Conservation (phyloP, 805 yeast species). For the Isabelozyma heimii region DNA sequence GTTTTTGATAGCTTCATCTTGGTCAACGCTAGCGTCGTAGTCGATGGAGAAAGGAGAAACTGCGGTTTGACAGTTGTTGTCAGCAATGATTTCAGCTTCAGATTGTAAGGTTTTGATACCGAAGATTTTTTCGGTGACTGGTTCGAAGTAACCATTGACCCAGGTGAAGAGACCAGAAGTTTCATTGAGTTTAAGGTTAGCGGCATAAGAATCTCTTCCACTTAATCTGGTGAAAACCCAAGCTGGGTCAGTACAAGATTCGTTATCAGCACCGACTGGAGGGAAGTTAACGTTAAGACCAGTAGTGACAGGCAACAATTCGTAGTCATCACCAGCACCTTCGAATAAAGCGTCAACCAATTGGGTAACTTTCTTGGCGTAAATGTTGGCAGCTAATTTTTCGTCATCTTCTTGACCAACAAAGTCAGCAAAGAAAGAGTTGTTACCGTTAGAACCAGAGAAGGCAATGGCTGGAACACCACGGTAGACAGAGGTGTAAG, state of each 20-base stretch:
- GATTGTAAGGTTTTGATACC: slow-evolving; percentile 47
- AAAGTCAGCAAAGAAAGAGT: slow-evolving; percentile 46
- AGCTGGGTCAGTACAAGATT: slow-evolving; percentile 42
- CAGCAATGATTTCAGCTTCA: slow-evolving; percentile 31
- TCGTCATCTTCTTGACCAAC: slow-evolving; percentile 36
- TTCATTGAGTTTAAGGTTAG: slow-evolving; percentile 36
- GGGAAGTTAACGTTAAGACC: slow-evolving; percentile 53
- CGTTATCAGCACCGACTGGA: slow-evolving; percentile 36
- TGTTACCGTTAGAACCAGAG: slow-evolving; percentile 49
- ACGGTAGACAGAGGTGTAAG: slow-evolving; percentile 46
- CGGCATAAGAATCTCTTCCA: slow-evolving; percentile 34
- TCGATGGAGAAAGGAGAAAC: slow-evolving; percentile 50
- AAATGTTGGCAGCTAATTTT: slow-evolving; percentile 42
- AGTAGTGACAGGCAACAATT: slow-evolving; percentile 40
- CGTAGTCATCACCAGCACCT: slow-evolving; percentile 32
- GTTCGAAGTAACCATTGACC: slow-evolving; percentile 9
- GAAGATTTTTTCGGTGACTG: slow-evolving; percentile 26
- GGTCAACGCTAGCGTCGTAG: slow-evolving; percentile 32
- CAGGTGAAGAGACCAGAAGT: slow-evolving; percentile 29
- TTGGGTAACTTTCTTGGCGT: slow-evolving; percentile 38
- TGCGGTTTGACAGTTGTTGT: slow-evolving; percentile 39
- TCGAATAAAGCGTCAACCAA: slow-evolving; percentile 37
- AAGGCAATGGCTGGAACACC: slow-evolving; percentile 50
- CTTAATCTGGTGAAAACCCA: slow-evolving; percentile 46
- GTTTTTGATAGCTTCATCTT: slow-evolving; percentile 11